phyloP scores from a whole-genome alignment of 352 stramenopile genomes.

The Phytophthora cajani region DNA sequence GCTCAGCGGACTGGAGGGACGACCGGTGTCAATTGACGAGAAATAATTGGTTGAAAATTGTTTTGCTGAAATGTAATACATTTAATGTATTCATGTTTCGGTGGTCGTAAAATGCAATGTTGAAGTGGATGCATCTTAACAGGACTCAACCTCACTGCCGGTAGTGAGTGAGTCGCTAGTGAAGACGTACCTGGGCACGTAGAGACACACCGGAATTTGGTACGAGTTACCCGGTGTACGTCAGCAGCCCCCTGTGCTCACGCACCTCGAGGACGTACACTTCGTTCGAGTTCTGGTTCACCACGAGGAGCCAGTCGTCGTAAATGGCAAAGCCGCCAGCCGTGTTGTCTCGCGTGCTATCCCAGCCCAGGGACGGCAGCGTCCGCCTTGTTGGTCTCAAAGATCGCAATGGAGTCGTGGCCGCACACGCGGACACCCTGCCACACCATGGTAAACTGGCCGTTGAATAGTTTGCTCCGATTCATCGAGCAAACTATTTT shows the following conservation, averaged over 20 bases:
- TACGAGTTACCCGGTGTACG: conserved; percentile 42
- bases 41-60: not conserved
- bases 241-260: conserved; percentile 34
- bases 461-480: no score
- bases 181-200: no score
- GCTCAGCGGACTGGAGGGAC: no score
- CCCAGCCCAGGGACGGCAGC: conserved; percentile 36
- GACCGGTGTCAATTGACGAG: not conserved
- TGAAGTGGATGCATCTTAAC: not conserved
- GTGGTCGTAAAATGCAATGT: not conserved
- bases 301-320: conserved; percentile 51
- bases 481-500: no score
- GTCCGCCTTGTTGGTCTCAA: conserved; percentile 33
- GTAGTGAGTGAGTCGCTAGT: no score
- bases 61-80: not conserved
- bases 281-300: conserved; percentile 54
- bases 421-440: not conserved
- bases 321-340: conserved; percentile 52
- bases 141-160: no score
- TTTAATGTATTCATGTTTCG: not conserved
- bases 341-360: conserved; percentile 40
- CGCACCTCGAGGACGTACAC: conserved; percentile 57
- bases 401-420: conserved; percentile 62
- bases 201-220: conserved; percentile 34
- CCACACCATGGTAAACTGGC: no score